phyloP scores from a whole-genome alignment of 2,329 filamentous ascomycete genomes.

The Myriosclerotinia scirpicola region DNA sequence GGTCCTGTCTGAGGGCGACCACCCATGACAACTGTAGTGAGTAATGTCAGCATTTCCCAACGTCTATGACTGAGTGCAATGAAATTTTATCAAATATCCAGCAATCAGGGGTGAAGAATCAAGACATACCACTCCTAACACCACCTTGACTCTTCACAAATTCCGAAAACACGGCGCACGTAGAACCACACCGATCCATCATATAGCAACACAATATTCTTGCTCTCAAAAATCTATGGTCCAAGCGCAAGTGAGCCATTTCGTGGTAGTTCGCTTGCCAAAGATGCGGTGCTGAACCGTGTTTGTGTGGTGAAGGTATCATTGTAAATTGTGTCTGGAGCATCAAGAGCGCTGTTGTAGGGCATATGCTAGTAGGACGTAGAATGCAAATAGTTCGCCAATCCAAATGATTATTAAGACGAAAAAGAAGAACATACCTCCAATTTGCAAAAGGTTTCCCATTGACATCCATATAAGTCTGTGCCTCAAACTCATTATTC shows the following conservation, averaged over 20 bases:
- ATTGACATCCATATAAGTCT: constrained; percentile 10
- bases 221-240: constrained; percentile 46
- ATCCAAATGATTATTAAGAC: constrained; percentile 24
- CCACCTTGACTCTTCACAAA: constrained; percentile 52
- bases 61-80: not conserved
- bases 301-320: constrained; percentile 12
- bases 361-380: constrained; percentile 28
- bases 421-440: constrained; percentile 21
- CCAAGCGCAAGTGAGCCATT: constrained; percentile 43
- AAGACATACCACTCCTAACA: constrained; percentile 44
- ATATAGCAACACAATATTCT: constrained; percentile 37
- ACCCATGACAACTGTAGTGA: constrained; percentile 52
- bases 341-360: constrained; percentile 31
- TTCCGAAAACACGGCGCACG: constrained; percentile 58
- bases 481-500: not conserved
- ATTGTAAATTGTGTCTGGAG: constrained; percentile 41
- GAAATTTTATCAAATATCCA: not conserved
- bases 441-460: constrained; percentile 28
- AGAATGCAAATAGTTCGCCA: constrained; percentile 32
- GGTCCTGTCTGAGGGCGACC: constrained; percentile 54
- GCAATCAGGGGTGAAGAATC: constrained; percentile 30
- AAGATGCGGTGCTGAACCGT: not conserved
- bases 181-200: constrained; percentile 58
- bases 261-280: constrained; percentile 17
- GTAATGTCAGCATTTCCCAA: not conserved